These are phyloP conservation scores for Penicillium cataractarum DNA, from an alignment of 495 filamentous ascomycete genomes.

Conservation along the genomic window DNA sequence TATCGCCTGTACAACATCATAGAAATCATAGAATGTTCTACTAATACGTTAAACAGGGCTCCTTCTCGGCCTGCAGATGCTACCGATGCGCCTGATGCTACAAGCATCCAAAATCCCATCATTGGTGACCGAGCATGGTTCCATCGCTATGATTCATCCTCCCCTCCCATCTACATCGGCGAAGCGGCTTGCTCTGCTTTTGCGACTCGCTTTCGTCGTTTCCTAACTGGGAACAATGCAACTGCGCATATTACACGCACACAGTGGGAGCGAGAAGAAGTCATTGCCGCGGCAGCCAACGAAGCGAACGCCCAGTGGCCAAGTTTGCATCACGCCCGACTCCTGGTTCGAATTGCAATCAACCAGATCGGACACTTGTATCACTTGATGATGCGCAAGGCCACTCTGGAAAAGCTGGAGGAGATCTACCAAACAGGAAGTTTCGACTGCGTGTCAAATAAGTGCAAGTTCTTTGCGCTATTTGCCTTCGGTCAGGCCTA, in stretches of 20 bases:
- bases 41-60: conserved; percentile 14
- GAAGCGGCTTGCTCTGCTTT: conserved; percentile 53
- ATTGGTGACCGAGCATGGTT: conserved; percentile 51
- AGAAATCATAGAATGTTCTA: not conserved
- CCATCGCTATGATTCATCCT: conserved; percentile 45
- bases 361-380: conserved; percentile 46
- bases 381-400: conserved; percentile 47
- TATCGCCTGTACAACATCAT: not conserved
- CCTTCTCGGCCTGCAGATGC: conserved; percentile 25
- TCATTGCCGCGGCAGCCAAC: conserved; percentile 38
- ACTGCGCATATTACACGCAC: conserved; percentile 46
- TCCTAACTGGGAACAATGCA: conserved; percentile 43
- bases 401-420: conserved; percentile 47
- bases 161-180: conserved; percentile 50
- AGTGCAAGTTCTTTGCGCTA: conserved; percentile 50
- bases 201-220: conserved; percentile 49
- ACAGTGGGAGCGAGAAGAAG: conserved; percentile 45
- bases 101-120: conserved; percentile 43
- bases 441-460: conserved; percentile 39
- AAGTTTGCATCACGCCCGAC: conserved; percentile 43
- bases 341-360: conserved; percentile 47
- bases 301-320: conserved; percentile 42
- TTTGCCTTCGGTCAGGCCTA: conserved; percentile 52
- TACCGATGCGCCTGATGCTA: conserved; percentile 30
- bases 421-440: conserved; percentile 44